These are phyloP conservation scores for Morella rubra DNA, from an alignment of 306 rosid genomes.

Conservation along the genomic window DNA sequence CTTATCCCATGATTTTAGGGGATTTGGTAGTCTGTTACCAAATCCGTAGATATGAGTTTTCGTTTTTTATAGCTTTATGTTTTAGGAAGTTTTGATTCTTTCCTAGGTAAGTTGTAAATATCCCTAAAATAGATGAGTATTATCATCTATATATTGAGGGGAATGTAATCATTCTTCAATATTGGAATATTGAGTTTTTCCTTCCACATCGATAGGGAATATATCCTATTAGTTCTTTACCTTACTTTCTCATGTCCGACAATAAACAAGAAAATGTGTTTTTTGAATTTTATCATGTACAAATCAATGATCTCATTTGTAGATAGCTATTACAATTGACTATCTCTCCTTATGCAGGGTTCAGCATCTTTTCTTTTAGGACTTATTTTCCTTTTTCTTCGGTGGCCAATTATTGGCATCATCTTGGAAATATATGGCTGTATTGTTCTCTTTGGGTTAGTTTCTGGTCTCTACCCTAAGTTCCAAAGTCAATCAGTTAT, in stretches of 20 bases:
- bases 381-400: constrained; percentile 81
- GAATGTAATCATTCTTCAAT: no score
- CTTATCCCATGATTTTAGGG: no score
- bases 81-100: no score
- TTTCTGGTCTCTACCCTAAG: constrained; percentile 34
- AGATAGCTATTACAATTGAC: constrained; percentile 16
- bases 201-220: background rate
- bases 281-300: background rate
- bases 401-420: constrained; percentile 90
- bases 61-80: no score
- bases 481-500: constrained; percentile 9
- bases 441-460: constrained; percentile 79
- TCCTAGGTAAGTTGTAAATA: no score
- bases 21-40: no score
- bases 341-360: constrained; percentile 57
- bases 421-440: constrained; percentile 73
- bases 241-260: background rate
- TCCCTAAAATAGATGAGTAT: no score
- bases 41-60: no score
- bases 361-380: constrained; percentile 83
- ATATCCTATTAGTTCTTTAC: background rate
- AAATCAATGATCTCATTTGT: constrained; percentile 8
- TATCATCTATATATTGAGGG: no score
- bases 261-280: background rate
- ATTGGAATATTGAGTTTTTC: no score